A percentile compares a stretch with the other conserved stretches of the same genome.
phyloP scores from a whole-genome alignment of 2,329 filamentous ascomycete species.

The Bipolaris gigantea region DNA sequence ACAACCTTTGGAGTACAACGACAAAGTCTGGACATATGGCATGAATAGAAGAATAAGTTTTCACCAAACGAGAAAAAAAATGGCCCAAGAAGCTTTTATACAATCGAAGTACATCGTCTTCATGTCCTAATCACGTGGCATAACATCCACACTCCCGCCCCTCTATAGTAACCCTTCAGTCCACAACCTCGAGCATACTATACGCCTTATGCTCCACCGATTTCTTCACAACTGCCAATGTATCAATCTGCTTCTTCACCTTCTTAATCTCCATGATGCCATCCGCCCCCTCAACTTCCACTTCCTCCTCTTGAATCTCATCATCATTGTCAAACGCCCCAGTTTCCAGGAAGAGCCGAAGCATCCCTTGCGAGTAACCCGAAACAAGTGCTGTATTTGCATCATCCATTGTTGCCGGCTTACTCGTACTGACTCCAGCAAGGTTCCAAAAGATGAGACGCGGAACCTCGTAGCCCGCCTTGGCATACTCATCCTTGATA shows the following conservation, averaged over 20 bases:
- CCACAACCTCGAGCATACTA: conserved; percentile 58
- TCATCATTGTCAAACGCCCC: conserved; percentile 51
- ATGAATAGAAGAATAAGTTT: too few relatives aligned
- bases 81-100: too few relatives aligned
- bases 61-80: too few relatives aligned
- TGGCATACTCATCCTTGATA: conserved; percentile 51
- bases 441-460: conserved; percentile 65
- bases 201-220: conserved; percentile 59
- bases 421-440: conserved; percentile 52
- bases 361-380: conserved; percentile 60
- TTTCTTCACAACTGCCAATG: conserved; percentile 36
- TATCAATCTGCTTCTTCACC: conserved; percentile 27
- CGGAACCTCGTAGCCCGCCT: conserved; percentile 60
- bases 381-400: conserved; percentile 55
- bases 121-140: neutral
- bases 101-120: too few relatives aligned
- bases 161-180: conserved; percentile 40
- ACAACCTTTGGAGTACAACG: too few relatives aligned
- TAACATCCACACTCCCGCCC: neutral
- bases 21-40: too few relatives aligned
- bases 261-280: conserved; percentile 41
- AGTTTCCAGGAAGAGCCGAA: conserved; percentile 60
- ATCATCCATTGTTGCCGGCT: conserved; percentile 54
- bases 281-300: conserved; percentile 42
- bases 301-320: conserved; percentile 43